Evolutionary conservation across 2,329 filamentous ascomycete species (phyloP).

Genomic region (Penicillium fuscoglaucum): DNA sequence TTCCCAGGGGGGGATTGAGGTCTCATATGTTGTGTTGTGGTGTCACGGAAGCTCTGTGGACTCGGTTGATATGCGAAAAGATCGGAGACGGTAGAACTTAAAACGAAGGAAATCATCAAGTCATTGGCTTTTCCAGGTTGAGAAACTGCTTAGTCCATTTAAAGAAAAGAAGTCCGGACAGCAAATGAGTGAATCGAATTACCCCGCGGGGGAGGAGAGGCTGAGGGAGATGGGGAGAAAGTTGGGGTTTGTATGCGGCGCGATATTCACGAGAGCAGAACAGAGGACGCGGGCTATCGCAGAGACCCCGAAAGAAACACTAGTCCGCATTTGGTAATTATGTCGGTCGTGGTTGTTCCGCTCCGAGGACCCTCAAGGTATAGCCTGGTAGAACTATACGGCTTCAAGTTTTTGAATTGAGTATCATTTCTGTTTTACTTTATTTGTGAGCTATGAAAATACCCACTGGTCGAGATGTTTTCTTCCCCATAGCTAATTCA

Average conservation of each 20-base stretch:
- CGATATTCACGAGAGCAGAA: constrained; percentile 28
- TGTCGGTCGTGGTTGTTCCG: constrained; percentile 33
- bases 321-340: constrained; percentile 35
- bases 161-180: constrained; percentile 15
- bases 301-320: constrained; percentile 41
- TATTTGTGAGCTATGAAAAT: too few relatives aligned
- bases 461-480: not conserved
- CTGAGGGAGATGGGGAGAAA: constrained; percentile 19
- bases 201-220: constrained; percentile 18
- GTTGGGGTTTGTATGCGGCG: constrained; percentile 33
- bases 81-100: constrained; percentile 23
- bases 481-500: too few relatives aligned
- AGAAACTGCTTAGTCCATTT: constrained; percentile 14
- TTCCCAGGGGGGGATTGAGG: constrained; percentile 18
- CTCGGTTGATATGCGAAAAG: constrained; percentile 29
- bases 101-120: constrained; percentile 30
- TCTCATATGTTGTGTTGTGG: constrained; percentile 35
- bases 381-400: not conserved
- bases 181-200: constrained; percentile 19
- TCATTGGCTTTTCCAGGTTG: constrained; percentile 30
- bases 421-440: not conserved
- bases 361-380: constrained; percentile 13
- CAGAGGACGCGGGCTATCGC: constrained; percentile 41
- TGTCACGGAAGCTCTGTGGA: constrained; percentile 23
- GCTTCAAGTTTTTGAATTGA: not conserved